Percentiles rank a stretch among this genome's conserved stretches.
phyloP scores from a whole-genome alignment of 2,329 filamentous ascomycete species.

The Aaosphaeria arxii region DNA sequence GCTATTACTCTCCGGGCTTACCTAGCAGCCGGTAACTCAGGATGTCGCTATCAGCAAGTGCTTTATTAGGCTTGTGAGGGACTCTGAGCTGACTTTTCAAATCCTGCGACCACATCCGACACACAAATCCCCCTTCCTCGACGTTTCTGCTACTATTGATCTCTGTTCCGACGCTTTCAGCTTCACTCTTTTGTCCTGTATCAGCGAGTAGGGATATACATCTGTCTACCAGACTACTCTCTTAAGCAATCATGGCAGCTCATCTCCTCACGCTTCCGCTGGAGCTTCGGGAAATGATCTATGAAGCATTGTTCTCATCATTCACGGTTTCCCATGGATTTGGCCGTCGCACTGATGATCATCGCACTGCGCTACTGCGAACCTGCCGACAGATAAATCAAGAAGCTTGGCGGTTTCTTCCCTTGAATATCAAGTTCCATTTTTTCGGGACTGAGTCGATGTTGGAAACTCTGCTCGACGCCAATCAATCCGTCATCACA shows the following conservation, averaged over 20 bases:
- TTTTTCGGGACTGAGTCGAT: conserved; percentile 34
- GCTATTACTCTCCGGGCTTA: no score
- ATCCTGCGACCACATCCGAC: no score
- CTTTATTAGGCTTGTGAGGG: no score
- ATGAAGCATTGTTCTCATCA: conserved; percentile 29
- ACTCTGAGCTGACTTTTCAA: no score
- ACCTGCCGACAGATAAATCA: conserved; percentile 25
- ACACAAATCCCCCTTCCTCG: no score
- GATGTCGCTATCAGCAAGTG: no score
- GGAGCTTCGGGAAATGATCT: conserved; percentile 34
- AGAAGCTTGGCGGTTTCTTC: conserved; percentile 33
- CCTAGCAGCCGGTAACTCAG: no score
- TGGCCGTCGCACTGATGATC: conserved; percentile 9
- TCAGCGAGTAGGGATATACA: background rate
- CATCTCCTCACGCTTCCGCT: conserved; percentile 28
- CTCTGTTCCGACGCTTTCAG: no score
- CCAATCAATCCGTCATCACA: conserved; percentile 27
- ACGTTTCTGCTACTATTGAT: no score
- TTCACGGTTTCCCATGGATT: conserved; percentile 29
- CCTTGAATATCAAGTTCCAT: conserved; percentile 25
- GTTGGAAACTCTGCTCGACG: conserved; percentile 27
- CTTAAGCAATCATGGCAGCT: conserved; percentile 8
- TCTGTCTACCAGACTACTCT: background rate
- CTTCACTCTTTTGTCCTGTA: no score
- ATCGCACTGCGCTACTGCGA: conserved; percentile 28